Percentiles rank a stretch among this genome's conserved stretches.
These are phyloP conservation scores for Penicillium janthinellum DNA, from an alignment of 2,329 filamentous ascomycete genomes.

Conservation along the genomic window DNA sequence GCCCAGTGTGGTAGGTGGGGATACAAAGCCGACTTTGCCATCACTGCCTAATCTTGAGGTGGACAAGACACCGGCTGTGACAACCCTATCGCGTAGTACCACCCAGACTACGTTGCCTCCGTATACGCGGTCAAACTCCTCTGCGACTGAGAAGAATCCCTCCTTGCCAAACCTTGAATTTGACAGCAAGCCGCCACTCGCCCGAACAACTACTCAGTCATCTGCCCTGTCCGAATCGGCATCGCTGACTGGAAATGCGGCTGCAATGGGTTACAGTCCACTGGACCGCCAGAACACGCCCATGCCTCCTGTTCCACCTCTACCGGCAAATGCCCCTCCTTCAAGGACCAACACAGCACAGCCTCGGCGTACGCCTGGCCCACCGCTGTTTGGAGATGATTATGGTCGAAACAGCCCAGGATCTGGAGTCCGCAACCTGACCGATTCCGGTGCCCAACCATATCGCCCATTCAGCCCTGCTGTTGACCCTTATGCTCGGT, in stretches of 20 bases:
- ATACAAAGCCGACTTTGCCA: slow-evolving; percentile 61
- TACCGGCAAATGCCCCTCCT: slow-evolving; percentile 30
- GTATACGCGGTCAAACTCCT: slow-evolving; percentile 60
- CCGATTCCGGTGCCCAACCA: slow-evolving; percentile 17
- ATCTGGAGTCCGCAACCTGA: slow-evolving; percentile 25
- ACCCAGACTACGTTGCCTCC: slow-evolving; percentile 63
- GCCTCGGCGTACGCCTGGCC: slow-evolving; percentile 28
- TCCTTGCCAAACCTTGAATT: slow-evolving; percentile 47
- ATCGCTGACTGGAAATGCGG: slow-evolving; percentile 46
- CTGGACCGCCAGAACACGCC: slow-evolving; percentile 34
- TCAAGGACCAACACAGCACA: slow-evolving; percentile 30
- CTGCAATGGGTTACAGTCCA: slow-evolving; percentile 38
- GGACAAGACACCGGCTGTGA: slow-evolving; percentile 37
- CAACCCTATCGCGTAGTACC: slow-evolving; percentile 47
- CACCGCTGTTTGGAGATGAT: slow-evolving; percentile 29
- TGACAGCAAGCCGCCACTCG: slow-evolving; percentile 46
- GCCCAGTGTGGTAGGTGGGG: slow-evolving; percentile 31
- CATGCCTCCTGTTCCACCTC: slow-evolving; percentile 35
- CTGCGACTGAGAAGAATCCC: slow-evolving; percentile 25
- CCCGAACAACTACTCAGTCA: slow-evolving; percentile 49
- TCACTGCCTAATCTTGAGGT: slow-evolving; percentile 48
- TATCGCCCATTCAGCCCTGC: slow-evolving; percentile 27
- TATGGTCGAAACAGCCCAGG: slow-evolving; percentile 18
- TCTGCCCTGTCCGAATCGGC: slow-evolving; percentile 56
- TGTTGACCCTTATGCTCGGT: slow-evolving; percentile 24